A percentile compares a stretch with the other conserved stretches of the same genome.
phyloP scores from a whole-genome alignment of 2,329 filamentous ascomycete genomes.

The Stachybotrys echinatus region DNA sequence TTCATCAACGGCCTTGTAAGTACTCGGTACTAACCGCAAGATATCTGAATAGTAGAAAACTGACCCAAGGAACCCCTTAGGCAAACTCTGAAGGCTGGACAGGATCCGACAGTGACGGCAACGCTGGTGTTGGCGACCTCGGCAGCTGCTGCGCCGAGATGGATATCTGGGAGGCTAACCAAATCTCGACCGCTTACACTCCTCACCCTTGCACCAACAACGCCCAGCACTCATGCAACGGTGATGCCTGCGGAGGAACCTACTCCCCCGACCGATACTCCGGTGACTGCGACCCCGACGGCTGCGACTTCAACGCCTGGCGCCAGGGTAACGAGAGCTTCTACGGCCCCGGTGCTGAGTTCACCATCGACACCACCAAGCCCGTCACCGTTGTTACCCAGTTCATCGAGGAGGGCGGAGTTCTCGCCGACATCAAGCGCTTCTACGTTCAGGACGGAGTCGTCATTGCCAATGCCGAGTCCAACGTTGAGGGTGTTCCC shows the following conservation, averaged over 20 bases:
- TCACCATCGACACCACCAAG: conserved; percentile 53
- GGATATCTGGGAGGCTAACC: conserved; percentile 62
- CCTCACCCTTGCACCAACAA: conserved; percentile 56
- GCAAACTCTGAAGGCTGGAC: conserved; percentile 49
- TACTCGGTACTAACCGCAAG: conserved; percentile 1
- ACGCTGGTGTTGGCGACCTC: conserved; percentile 44
- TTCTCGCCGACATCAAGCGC: conserved; percentile 56
- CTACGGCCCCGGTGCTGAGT: conserved; percentile 50
- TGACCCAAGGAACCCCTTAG: conserved; percentile 22
- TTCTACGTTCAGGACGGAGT: conserved; percentile 60
- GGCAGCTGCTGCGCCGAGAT: conserved; percentile 61
- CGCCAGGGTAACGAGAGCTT: conserved; percentile 59
- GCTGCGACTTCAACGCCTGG: conserved; percentile 67
- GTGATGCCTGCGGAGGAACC: conserved; percentile 47
- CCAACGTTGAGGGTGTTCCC: conserved; percentile 28
- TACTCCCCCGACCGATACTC: conserved; percentile 49
- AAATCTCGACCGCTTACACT: conserved; percentile 57
- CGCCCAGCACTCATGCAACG: conserved; percentile 45
- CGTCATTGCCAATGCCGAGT: conserved; percentile 49
- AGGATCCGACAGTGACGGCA: conserved; percentile 46
- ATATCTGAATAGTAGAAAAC: conserved; percentile 12
- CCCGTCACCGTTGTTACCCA: conserved; percentile 64
- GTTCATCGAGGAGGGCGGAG: conserved; percentile 47
- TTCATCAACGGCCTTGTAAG: conserved; percentile 48
- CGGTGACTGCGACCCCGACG: conserved; percentile 62